Percentiles rank a stretch among this genome's conserved stretches.
These are phyloP conservation scores for Polytrichum formosum DNA, from an alignment of 225 moss, liverwort and hornwort species.

Conservation along the genomic window DNA sequence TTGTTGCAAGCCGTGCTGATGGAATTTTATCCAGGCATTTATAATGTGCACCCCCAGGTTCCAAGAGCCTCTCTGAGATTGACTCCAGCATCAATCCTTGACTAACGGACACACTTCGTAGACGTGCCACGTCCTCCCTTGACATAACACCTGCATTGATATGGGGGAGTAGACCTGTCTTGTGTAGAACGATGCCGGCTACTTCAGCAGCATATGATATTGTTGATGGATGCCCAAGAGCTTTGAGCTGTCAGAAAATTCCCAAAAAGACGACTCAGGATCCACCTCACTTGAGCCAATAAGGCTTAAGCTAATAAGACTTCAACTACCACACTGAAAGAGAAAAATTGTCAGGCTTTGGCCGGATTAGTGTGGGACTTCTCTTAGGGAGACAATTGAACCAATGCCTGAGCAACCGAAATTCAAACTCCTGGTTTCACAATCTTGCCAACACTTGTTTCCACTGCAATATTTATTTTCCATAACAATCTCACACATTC, in stretches of 20 bases:
- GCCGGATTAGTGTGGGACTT: no score
- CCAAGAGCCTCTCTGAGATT: slow-evolving; percentile 63
- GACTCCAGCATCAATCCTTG: slow-evolving; percentile 96
- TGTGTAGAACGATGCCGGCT: slow-evolving; percentile 64
- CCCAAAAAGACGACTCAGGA: not conserved
- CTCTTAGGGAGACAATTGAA: no score
- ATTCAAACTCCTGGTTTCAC: no score
- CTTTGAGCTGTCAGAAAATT: slow-evolving; percentile 51
- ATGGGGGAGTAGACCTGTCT: slow-evolving; percentile 84
- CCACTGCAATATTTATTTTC: no score
- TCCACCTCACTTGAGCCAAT: not conserved
- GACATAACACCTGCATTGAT: slow-evolving; percentile 88
- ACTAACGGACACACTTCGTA: slow-evolving; percentile 76
- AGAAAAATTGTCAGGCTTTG: no score
- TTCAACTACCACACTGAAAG: no score
- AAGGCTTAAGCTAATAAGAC: no score
- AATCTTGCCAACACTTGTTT: no score
- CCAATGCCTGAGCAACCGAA: no score
- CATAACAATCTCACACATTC: no score
- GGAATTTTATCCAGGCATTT: slow-evolving; percentile 86
- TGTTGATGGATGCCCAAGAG: slow-evolving; percentile 68
- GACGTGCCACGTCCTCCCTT: slow-evolving; percentile 56
- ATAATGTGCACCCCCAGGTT: slow-evolving; percentile 78
- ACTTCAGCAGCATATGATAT: slow-evolving; percentile 72
- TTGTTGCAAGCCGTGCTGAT: slow-evolving; percentile 61